These are phyloP conservation scores for Lentinula lateritia DNA, from an alignment of 768 basidiomycete genomes.

Conservation along the genomic window DNA sequence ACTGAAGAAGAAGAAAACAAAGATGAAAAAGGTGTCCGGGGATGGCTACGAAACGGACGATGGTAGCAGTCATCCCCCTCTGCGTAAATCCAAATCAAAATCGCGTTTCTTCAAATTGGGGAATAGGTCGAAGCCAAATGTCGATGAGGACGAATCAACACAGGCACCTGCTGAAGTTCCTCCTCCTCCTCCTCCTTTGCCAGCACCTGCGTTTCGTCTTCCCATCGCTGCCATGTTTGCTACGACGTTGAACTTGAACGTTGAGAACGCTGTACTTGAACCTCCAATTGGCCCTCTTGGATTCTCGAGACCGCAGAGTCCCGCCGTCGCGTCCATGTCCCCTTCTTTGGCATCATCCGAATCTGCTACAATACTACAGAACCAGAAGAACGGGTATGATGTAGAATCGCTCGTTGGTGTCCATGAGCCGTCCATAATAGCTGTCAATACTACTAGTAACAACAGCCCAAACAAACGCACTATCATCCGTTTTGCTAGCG, in stretches of 20 bases:
- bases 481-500: constrained; percentile 3
- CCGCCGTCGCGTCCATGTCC: constrained; percentile 6
- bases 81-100: constrained; percentile 24
- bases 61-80: constrained; percentile 9
- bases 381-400: neutral
- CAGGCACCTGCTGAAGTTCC: neutral
- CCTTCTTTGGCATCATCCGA: neutral
- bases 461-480: neutral
- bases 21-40: constrained; percentile 16
- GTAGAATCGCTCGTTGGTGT: neutral
- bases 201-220: constrained; percentile 24
- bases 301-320: neutral
- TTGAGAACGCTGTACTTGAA: constrained; percentile 1
- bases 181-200: constrained; percentile 4
- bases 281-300: constrained; percentile 7
- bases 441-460: neutral
- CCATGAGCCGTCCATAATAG: neutral
- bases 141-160: constrained; percentile 22
- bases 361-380: neutral
- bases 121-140: constrained; percentile 31
- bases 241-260: constrained; percentile 19
- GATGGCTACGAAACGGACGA: constrained; percentile 22
- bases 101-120: constrained; percentile 38
- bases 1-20: constrained; percentile 9
- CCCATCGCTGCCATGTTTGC: constrained; percentile 47